Base-by-base conservation (phyloP, 2,329 filamentous ascomycete species). In the Ilyonectria sp. region DNA sequence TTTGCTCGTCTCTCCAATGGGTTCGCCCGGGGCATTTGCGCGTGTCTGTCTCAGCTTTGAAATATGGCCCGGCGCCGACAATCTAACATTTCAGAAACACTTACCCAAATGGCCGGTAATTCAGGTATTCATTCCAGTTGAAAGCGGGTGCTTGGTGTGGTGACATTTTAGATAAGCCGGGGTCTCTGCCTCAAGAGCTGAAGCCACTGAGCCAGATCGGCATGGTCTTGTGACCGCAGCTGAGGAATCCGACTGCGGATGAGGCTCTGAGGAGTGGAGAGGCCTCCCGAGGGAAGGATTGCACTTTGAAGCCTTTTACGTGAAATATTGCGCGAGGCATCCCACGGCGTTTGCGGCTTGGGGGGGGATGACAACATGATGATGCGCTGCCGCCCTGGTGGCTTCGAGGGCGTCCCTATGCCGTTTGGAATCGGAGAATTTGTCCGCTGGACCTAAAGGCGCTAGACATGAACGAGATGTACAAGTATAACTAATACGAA, bases 161-260 rank as follows among this genome's bases (percentile, higher is more conserved):
- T 26, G 37, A 26, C 37, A 11, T 6, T 46, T 47, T 35, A 35
- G 53, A 40, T 47, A 62, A 49, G 52, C 46, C 33, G 21, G 57
- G 57, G 21, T 19, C 40, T 52, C 46, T 62, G 13, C 23, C 60
- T 15, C 29, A 49, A 19, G 6, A 56, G 60, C 60, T 55, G 50
- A 56, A 23, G n/a, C 35, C 26, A 21, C 21, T 21, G 21, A 3
- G 21, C 21, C 21, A 3, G 59, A 61, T 61, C 49, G 59, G 47
- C 59, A 60, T 40, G 21, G 23, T 47, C 47, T 7, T 21, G 58
- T 31, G 47, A 60, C 49, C 23, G 4, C 15, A 7, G 49, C 49
- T 33, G 31, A 53, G 50, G 13, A 53, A 35, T 8, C 21, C 13
- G 47, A 26, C 26, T 50, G 26, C 47, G 47, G 46, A 21, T 29